Evolutionary conservation across 2,329 filamentous ascomycete genomes (phyloP).

Genomic region (Colletotrichum sp.): DNA sequence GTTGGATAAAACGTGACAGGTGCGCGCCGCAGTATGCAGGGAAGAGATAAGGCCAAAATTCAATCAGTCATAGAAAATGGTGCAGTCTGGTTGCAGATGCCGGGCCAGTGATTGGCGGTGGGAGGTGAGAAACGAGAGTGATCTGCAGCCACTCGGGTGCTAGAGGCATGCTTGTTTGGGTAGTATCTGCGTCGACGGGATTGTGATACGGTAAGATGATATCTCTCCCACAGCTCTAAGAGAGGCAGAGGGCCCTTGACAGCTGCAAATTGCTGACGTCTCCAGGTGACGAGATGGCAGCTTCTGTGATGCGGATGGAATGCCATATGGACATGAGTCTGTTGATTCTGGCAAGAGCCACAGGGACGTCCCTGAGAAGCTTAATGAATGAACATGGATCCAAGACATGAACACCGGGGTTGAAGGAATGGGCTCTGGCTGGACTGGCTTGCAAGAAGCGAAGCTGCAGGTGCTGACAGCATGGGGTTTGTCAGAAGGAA

Average conservation of each 20-base stretch:
- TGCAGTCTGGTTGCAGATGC: background rate
- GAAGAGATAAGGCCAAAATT: slow-evolving; percentile 21
- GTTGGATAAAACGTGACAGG: background rate
- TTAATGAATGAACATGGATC: background rate
- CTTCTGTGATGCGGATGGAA: background rate
- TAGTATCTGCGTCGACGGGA: background rate
- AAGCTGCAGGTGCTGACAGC: background rate
- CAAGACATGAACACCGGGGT: background rate
- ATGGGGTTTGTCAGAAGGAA: background rate
- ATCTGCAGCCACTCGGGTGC: slow-evolving; percentile 4
- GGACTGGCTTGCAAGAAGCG: background rate
- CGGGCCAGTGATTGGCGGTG: background rate
- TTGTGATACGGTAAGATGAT: background rate
- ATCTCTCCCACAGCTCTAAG: background rate
- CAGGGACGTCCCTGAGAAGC: background rate
- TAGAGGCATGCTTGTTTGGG: slow-evolving; percentile 2
- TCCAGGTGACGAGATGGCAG: background rate
- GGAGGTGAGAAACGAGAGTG: background rate
- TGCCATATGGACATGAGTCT: background rate
- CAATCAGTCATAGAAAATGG: slow-evolving; percentile 22
- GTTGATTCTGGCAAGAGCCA: background rate
- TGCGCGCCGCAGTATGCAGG: background rate
- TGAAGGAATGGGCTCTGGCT: background rate
- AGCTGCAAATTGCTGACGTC: background rate
- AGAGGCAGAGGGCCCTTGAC: background rate